phyloP scores from a whole-genome alignment of 164 flowering plant species.

The Sextonia rubra region DNA sequence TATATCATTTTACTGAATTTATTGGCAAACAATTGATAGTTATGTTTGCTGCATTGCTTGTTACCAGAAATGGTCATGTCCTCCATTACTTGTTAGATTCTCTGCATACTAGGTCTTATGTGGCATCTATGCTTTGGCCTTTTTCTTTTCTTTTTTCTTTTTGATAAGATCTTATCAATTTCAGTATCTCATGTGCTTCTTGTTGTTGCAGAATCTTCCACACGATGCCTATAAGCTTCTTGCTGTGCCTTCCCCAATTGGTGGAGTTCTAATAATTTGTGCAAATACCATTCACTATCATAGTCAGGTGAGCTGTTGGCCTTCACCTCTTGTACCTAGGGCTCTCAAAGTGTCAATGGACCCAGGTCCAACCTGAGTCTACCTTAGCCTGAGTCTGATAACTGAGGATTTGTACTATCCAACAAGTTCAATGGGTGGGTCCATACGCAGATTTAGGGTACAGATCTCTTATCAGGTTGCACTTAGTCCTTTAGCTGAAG shows the following conservation, averaged over 20 bases:
- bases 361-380: no score
- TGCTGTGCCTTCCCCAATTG: constrained; percentile 97
- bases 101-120: background rate
- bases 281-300: constrained; percentile 89
- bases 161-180: background rate
- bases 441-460: no score
- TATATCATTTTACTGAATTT: background rate
- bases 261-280: constrained; percentile 87
- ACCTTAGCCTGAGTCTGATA: no score
- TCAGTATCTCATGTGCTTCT: constrained; percentile 1
- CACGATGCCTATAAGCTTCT: constrained; percentile 98
- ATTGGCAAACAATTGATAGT: background rate
- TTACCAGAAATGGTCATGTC: background rate
- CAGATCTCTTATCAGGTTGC: no score
- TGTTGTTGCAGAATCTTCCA: constrained; percentile 65
- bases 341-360: background rate
- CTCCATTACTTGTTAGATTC: background rate
- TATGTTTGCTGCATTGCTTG: background rate
- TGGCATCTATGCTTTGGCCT: background rate
- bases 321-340: background rate
- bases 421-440: no score
- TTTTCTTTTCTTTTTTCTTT: background rate
- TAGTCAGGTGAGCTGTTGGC: constrained; percentile 64
- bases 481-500: no score
- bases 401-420: no score